Conservation (phyloP, 2,329 filamentous ascomycete genomes). For the Pyrenochaeta sp. region DNA sequence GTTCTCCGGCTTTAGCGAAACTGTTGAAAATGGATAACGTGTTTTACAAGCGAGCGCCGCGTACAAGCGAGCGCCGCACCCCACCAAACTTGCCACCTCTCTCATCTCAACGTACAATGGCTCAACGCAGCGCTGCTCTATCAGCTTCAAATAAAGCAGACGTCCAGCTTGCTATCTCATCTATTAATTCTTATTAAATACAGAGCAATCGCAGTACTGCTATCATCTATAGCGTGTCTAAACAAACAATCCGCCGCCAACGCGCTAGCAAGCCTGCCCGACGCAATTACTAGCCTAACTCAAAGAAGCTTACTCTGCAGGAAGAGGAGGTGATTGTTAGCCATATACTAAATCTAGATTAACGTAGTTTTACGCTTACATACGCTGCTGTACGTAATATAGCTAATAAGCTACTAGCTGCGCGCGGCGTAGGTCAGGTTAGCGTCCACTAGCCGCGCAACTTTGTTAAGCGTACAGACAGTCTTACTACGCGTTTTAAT, state of each 20-base stretch:
- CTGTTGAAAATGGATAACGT: too few relatives aligned
- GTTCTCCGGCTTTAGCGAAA: too few relatives aligned
- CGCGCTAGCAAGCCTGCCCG: slow-evolving; percentile 1
- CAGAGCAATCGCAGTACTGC: background rate
- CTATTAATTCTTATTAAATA: slow-evolving; percentile 4
- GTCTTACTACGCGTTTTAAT: slow-evolving; percentile 7
- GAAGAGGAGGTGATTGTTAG: slow-evolving; percentile 10
- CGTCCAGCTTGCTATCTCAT: slow-evolving; percentile 6
- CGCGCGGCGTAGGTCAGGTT: slow-evolving; percentile 2
- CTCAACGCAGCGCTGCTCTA: slow-evolving; percentile 1
- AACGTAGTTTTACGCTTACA: slow-evolving; percentile 9
- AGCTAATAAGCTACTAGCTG: slow-evolving; percentile 5
- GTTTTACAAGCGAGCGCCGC: background rate
- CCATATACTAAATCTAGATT: slow-evolving; percentile 17
- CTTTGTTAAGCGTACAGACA: slow-evolving; percentile 16
- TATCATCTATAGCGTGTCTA: slow-evolving; percentile 5
- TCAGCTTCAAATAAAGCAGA: slow-evolving; percentile 6
- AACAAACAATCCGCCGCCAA: slow-evolving; percentile 2
- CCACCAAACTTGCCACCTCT: background rate
- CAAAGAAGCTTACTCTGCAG: too few relatives aligned
- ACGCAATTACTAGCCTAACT: background rate
- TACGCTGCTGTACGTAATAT: slow-evolving; percentile 1
- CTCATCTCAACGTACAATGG: too few relatives aligned
- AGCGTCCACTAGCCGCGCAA: slow-evolving; percentile 1
- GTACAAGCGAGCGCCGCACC: background rate